These are phyloP conservation scores for Phytophthora citricola DNA, from an alignment of 352 stramenopile genomes.

Conservation along the genomic window DNA sequence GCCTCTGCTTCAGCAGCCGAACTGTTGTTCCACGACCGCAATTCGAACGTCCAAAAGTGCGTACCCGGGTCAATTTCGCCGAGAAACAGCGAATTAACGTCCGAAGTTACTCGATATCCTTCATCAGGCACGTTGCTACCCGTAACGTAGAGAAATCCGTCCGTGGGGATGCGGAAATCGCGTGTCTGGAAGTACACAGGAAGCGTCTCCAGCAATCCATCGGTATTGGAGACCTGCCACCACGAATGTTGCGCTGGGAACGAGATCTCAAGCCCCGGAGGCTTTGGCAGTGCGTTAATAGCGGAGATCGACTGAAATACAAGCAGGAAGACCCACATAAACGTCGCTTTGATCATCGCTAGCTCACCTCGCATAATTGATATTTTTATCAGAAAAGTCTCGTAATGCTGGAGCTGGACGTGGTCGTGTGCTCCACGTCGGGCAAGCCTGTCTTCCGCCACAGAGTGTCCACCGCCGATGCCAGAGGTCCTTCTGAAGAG, in stretches of 20 bases:
- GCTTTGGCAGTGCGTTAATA: neutral
- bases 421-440: slow-evolving; percentile 64
- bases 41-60: slow-evolving; percentile 55
- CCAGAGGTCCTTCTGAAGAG: slow-evolving; percentile 10
- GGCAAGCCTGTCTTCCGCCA: slow-evolving; percentile 71
- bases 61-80: slow-evolving; percentile 45
- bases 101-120: slow-evolving; percentile 18
- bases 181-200: slow-evolving; percentile 36
- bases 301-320: neutral
- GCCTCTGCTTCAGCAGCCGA: neutral
- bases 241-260: slow-evolving; percentile 49
- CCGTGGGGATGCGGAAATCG: slow-evolving; percentile 40
- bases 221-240: slow-evolving; percentile 31
- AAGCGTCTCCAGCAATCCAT: slow-evolving; percentile 23
- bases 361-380: neutral
- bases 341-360: slow-evolving; percentile 19
- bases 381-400: neutral
- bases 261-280: slow-evolving; percentile 24
- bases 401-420: slow-evolving; percentile 46
- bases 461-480: slow-evolving; percentile 19
- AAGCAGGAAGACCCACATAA: slow-evolving; percentile 13
- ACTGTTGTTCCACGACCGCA: slow-evolving; percentile 28
- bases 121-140: slow-evolving; percentile 37
- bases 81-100: slow-evolving; percentile 24
- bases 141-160: slow-evolving; percentile 50